Conservation (phyloP, 805 yeast species). For the Wickerhamomyces xylosicus region DNA sequence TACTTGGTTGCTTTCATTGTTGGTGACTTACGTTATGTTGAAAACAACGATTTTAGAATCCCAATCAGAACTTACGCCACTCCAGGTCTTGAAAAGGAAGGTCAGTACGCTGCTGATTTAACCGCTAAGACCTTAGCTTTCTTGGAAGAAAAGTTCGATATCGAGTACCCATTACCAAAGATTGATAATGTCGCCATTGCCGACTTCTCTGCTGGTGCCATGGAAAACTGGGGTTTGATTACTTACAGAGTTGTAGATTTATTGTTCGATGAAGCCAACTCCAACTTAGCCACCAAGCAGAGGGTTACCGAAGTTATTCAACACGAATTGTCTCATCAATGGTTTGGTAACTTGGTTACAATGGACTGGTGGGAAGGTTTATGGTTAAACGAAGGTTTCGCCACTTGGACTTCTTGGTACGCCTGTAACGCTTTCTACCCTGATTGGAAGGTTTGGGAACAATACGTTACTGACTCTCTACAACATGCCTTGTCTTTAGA, state of each 20-base stretch:
- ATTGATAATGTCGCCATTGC: conserved; percentile 77
- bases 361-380: conserved; percentile 92
- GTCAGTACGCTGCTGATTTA: conserved; percentile 61
- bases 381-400: conserved; percentile 85
- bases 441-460: conserved; percentile 83
- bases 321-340: conserved; percentile 86
- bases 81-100: conserved; percentile 64
- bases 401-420: conserved; percentile 88
- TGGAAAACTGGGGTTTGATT: conserved; percentile 80
- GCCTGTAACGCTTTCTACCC: conserved; percentile 70
- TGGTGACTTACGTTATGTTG: conserved; percentile 71
- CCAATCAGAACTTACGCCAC: conserved; percentile 79
- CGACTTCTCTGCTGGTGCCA: conserved; percentile 80
- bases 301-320: conserved; percentile 80
- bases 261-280: conserved; percentile 59
- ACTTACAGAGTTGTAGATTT: conserved; percentile 73
- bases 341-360: conserved; percentile 86
- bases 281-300: conserved; percentile 53
- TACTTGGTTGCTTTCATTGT: conserved; percentile 76
- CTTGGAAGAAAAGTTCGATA: conserved; percentile 64
- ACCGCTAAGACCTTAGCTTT: conserved; percentile 68
- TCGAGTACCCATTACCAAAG: conserved; percentile 72
- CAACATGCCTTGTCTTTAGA: conserved; percentile 71
- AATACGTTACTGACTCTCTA: conserved; percentile 67
- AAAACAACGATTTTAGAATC: conserved; percentile 50